phyloP scores from a whole-genome alignment of 441 rosid species.

The Gossypium lobatum region DNA sequence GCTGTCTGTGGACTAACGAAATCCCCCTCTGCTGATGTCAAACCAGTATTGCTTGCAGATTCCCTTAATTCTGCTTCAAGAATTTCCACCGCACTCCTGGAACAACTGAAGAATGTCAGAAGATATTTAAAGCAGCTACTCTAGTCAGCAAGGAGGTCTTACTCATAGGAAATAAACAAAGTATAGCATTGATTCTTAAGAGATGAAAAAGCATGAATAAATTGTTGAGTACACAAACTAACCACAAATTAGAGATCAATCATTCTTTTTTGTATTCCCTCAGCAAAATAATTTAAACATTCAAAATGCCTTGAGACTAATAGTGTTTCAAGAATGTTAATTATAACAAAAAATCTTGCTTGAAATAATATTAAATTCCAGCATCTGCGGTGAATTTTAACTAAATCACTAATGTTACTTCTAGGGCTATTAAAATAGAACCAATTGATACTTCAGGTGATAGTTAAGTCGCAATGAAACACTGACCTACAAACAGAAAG shows the following conservation, averaged over 20 bases:
- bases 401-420: neutral
- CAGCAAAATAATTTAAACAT: neutral
- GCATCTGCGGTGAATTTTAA: neutral
- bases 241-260: neutral
- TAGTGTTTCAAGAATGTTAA: neutral
- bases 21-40: conserved; percentile 16
- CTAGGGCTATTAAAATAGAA: neutral
- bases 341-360: neutral
- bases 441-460: neutral
- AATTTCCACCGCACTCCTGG: conserved; percentile 76
- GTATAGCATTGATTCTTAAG: neutral
- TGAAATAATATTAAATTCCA: neutral
- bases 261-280: neutral
- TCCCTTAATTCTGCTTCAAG: conserved; percentile 65
- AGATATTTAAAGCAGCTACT: neutral
- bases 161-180: neutral
- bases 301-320: neutral
- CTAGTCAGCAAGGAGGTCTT: neutral
- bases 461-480: neutral
- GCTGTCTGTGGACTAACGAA: conserved; percentile 18
- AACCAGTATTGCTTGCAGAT: conserved; percentile 23
- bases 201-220: neutral
- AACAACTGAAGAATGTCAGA: conserved; percentile 16
- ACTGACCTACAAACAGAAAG: conserved; percentile 79
- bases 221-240: neutral